These are phyloP conservation scores for Didymella pomorum DNA, from an alignment of 2,329 filamentous ascomycete species.

Conservation along the genomic window DNA sequence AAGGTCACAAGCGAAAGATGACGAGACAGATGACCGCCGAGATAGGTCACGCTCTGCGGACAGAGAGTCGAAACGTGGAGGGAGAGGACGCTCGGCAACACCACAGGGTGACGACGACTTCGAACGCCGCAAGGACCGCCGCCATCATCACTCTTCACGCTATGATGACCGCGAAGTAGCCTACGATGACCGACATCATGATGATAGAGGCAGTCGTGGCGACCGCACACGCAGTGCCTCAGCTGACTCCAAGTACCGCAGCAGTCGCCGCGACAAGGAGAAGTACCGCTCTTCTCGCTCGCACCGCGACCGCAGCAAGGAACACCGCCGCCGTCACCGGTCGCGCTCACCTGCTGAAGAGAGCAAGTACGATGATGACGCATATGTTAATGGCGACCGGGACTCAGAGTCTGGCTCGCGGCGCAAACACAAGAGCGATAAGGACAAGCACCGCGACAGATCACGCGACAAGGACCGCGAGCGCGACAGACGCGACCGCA, in stretches of 20 bases:
- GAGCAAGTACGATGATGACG: conserved; percentile 42
- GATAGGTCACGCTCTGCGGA: conserved; percentile 41
- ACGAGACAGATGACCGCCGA: conserved; percentile 23
- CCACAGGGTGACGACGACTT: conserved; percentile 39
- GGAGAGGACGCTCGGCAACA: conserved; percentile 63
- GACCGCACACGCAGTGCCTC: conserved; percentile 73
- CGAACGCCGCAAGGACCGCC: conserved; percentile 51
- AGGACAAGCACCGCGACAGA: conserved; percentile 41
- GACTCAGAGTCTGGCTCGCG: conserved; percentile 40
- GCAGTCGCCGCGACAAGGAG: conserved; percentile 61
- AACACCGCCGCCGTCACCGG: conserved; percentile 54
- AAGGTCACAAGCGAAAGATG: conserved; percentile 40
- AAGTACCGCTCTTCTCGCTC: conserved; percentile 56
- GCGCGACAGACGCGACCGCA: conserved; percentile 51
- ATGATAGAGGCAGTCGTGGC: conserved; percentile 59
- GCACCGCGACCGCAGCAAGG: conserved; percentile 56
- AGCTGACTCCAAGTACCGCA: conserved; percentile 66
- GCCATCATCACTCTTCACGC: conserved; percentile 60
- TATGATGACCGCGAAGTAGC: conserved; percentile 52
- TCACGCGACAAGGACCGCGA: conserved; percentile 46
- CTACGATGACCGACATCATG: conserved; percentile 39
- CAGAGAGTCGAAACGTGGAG: conserved; percentile 59
- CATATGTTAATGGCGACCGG: conserved; percentile 39
- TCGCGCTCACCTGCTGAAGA: conserved; percentile 50
- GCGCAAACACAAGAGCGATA: conserved; percentile 51